phyloP scores from a whole-genome alignment of 1,139 yeast species.

The Arxiozyma bovina region DNA sequence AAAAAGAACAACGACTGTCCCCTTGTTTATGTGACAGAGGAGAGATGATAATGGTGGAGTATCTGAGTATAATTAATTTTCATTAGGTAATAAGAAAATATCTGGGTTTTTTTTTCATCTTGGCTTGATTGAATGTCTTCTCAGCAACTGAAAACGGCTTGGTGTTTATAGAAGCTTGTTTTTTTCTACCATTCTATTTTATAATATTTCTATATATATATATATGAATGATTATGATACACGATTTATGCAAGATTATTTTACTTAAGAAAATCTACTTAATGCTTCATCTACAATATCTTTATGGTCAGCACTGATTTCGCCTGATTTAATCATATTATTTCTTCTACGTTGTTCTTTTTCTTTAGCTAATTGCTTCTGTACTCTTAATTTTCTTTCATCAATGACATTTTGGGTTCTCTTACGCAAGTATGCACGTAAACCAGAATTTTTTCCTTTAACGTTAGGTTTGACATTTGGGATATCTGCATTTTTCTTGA shows the following conservation, averaged over 20 bases:
- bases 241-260: neutral
- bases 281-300: conserved; percentile 31
- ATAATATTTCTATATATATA: no score
- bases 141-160: neutral
- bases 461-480: conserved; percentile 51
- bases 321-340: conserved; percentile 42
- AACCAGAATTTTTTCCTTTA: conserved; percentile 72
- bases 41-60: no score
- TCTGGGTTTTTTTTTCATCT: no score
- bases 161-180: neutral
- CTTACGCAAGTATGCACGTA: conserved; percentile 75
- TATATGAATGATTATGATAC: neutral
- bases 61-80: no score
- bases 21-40: no score
- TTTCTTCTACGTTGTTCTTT: conserved; percentile 60
- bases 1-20: no score
- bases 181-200: no score
- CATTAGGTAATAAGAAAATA: neutral
- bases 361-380: conserved; percentile 65
- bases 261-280: conserved; percentile 21
- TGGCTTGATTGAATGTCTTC: neutral
- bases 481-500: conserved; percentile 35
- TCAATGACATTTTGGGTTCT: conserved; percentile 81
- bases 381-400: conserved; percentile 76
- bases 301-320: conserved; percentile 34